Evolutionary conservation across 2,329 filamentous ascomycete species (phyloP), one percentile per base, ranked within the genome.

Genomic region (Cordyceps cateniannulata): DNA sequence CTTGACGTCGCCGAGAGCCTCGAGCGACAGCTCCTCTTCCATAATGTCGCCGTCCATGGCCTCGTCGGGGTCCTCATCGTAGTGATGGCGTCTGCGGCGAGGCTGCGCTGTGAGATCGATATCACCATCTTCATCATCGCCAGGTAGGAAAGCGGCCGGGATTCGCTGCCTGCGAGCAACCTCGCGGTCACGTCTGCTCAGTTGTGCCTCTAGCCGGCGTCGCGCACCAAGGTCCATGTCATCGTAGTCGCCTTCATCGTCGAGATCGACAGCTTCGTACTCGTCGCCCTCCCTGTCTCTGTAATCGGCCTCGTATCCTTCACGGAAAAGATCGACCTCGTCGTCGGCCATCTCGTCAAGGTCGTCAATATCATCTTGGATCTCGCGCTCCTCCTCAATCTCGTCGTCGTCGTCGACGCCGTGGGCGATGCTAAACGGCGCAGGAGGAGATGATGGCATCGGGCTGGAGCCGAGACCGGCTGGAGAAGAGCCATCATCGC

Each of bases 51-150:
- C 90, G 62, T 88, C 90, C 86, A 96, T 92, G 63, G 93, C 89
- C 66, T 96, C 93, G 66, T 97, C 93, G 14, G 88, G 87, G 45
- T 96, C 92, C 75, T 99, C 96, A 65, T 99, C 95, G 70, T 98
- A 99, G 67, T 89, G 85, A 74, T 95, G 90, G 66, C 95, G 86
- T 57, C 91, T 87, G 66, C 93, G 86, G 59, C 93, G 87, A 24
- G 90, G 91, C 73, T 96, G 92, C 27, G 88, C 86, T 24, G 91
- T 91, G 24, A 98, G 81, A 70, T 98, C 93, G 63, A 93, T 81
- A 61, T 95, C 85, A 54, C 85, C 89, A 65, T 95, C 92, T 3
- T 95, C 91, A 63, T 93, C 91, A 35, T 96, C 93, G 35, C 89
- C 88, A 7, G 85, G 85, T 44, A 93, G 77, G 68, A 91, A 93